Percentiles rank a stretch among this genome's conserved stretches.
phyloP scores from a whole-genome alignment of 495 filamentous ascomycete genomes.

The Penicillium turbatum region DNA sequence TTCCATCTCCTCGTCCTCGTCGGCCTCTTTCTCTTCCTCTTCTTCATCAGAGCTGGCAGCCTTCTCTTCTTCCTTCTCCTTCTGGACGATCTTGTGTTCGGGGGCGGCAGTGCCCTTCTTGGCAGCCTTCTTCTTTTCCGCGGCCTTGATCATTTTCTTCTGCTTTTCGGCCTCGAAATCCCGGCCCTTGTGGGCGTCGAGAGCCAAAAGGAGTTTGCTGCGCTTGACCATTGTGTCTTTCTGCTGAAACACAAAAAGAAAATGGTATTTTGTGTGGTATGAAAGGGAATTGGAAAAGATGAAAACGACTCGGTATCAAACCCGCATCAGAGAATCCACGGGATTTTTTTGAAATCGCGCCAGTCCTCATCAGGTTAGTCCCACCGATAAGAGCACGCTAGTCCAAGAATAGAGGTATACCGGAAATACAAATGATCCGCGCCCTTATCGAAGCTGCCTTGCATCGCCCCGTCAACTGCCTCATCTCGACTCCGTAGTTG shows the following conservation, averaged over 20 bases:
- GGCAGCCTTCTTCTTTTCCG: constrained; percentile 50
- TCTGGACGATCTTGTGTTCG: constrained; percentile 28
- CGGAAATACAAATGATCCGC: constrained; percentile 28
- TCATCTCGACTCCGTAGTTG: background rate
- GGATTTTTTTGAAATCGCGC: constrained; percentile 42
- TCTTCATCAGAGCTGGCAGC: constrained; percentile 17
- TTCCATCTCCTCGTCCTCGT: constrained; percentile 32
- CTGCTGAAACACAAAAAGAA: constrained; percentile 9
- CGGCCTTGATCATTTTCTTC: constrained; percentile 53
- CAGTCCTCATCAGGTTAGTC: constrained; percentile 28
- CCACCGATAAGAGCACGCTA: constrained; percentile 20
- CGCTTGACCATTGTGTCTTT: constrained; percentile 52
- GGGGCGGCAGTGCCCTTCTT: constrained; percentile 33
- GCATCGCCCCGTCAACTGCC: background rate
- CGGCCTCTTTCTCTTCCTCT: constrained; percentile 30
- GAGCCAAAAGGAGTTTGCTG: constrained; percentile 61
- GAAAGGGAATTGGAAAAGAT: constrained; percentile 13
- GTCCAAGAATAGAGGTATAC: background rate
- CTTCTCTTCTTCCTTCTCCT: constrained; percentile 27
- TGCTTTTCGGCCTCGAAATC: constrained; percentile 66
- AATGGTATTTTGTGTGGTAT: constrained; percentile 14
- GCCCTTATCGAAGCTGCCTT: constrained; percentile 16
- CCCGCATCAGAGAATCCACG: constrained; percentile 23
- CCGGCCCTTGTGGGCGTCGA: constrained; percentile 62
- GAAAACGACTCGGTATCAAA: constrained; percentile 16